phyloP scores from a whole-genome alignment of 2,329 filamentous ascomycete species.

The Fusarium falciforme region DNA sequence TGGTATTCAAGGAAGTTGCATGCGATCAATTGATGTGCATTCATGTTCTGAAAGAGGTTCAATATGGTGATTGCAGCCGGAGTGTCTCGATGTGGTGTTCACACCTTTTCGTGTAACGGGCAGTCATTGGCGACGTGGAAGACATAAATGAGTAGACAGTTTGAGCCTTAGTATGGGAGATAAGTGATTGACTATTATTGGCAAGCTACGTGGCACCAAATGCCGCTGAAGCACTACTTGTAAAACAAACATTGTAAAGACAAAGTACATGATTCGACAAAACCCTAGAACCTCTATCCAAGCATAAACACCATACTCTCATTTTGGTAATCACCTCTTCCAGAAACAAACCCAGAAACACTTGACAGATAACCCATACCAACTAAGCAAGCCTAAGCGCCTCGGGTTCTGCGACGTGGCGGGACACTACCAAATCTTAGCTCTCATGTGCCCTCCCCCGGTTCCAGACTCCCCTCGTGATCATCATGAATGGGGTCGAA shows the following conservation, averaged over 20 bases:
- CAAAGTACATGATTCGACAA: not conserved
- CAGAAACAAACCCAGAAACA: not conserved
- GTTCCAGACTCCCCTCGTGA: not conserved
- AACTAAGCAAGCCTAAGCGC: not conserved
- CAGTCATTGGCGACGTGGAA: not conserved
- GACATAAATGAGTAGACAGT: not conserved
- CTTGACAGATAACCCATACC: not conserved
- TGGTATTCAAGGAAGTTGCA: not conserved
- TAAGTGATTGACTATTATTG: not conserved
- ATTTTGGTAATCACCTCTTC: not conserved
- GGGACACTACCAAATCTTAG: not conserved
- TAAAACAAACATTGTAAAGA: not conserved
- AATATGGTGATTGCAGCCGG: not conserved
- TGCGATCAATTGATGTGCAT: not conserved
- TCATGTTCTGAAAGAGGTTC: not conserved
- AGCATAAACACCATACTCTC: not conserved
- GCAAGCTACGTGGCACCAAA: accelerated
- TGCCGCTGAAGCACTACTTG: not conserved
- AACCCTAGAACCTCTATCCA: not conserved
- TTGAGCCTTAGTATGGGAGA: no score
- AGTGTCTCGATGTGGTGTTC: not conserved
- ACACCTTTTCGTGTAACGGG: not conserved
- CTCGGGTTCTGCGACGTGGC: not conserved
- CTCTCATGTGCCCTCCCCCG: not conserved
- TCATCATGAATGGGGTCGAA: not conserved